Conservation (phyloP, 139 green algal genomes). For the Chlorella sp. region DNA sequence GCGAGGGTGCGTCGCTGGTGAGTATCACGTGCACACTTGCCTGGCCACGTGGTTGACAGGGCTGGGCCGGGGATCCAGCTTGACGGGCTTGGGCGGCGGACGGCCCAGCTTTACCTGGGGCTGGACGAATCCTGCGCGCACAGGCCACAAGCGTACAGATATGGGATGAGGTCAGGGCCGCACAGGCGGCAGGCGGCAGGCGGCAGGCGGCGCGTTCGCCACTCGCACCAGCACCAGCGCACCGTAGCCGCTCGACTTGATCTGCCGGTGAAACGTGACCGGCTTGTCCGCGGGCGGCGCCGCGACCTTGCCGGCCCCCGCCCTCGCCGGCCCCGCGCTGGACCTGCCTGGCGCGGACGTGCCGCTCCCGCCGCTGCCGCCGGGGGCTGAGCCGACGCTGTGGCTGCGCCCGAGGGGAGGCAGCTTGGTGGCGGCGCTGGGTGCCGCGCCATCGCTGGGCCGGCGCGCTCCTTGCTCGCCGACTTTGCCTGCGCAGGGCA, state of each 20-base stretch:
- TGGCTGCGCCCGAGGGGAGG: not conserved
- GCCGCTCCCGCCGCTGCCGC: not conserved
- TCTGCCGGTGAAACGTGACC: constrained; percentile 44
- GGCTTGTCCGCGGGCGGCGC: constrained; percentile 13
- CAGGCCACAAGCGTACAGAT: too few species aligned
- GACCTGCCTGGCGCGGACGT: too few species aligned
- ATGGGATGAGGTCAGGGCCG: too few species aligned
- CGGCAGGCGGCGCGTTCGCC: too few species aligned
- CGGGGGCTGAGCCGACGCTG: too few species aligned
- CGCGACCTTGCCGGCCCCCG: not conserved
- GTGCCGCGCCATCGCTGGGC: constrained; percentile 1
- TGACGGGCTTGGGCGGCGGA: constrained; percentile 19
- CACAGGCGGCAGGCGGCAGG: too few species aligned
- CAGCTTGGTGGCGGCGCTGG: not conserved
- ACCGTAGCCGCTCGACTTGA: constrained; percentile 47
- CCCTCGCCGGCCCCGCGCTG: not conserved
- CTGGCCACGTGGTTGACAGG: constrained; percentile 5
- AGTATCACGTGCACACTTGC: too few species aligned
- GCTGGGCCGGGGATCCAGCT: constrained; percentile 5
- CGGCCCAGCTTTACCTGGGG: constrained; percentile 14
- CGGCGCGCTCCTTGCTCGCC: too few species aligned
- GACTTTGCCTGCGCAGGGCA: too few species aligned
- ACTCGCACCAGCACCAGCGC: too few species aligned
- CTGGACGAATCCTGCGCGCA: constrained; percentile 43
- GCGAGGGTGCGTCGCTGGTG: too few species aligned